These are phyloP conservation scores for Linnemannia elongata DNA, from an alignment of 192 early-diverging fungal genomes.

Conservation along the genomic window DNA sequence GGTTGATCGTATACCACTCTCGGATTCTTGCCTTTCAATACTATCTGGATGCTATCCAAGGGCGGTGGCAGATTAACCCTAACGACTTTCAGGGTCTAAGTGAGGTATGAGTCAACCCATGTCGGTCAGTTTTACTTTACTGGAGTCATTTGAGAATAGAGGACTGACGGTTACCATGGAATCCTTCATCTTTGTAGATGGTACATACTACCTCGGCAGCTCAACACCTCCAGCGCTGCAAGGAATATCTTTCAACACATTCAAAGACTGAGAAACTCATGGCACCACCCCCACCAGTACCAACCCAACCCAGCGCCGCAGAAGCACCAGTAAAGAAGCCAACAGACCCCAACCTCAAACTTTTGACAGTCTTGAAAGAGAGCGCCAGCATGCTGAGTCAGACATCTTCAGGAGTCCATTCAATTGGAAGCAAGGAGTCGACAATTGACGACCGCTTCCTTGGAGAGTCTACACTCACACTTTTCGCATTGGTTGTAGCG, in stretches of 20 bases:
- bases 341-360: constrained; percentile 43
- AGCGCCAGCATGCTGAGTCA: constrained; percentile 29
- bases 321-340: constrained; percentile 20
- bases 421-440: not conserved
- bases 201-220: constrained; percentile 16
- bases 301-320: not conserved
- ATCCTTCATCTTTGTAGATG: constrained; percentile 19
- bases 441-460: constrained; percentile 10
- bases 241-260: constrained; percentile 10
- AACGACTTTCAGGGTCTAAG: constrained; percentile 39
- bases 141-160: too few species aligned
- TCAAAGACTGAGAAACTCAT: constrained; percentile 47
- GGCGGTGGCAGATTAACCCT: constrained; percentile 56
- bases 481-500: constrained; percentile 3
- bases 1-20: constrained; percentile 49
- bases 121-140: not conserved
- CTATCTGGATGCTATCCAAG: constrained; percentile 56
- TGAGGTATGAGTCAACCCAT: constrained; percentile 27
- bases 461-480: constrained; percentile 15
- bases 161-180: not conserved
- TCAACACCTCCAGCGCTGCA: constrained; percentile 17
- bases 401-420: not conserved
- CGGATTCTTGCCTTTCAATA: constrained; percentile 23
- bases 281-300: not conserved
- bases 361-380: constrained; percentile 29